phyloP scores from a whole-genome alignment of 2,329 filamentous ascomycete species.

The Zymoseptoria ardabiliae region DNA sequence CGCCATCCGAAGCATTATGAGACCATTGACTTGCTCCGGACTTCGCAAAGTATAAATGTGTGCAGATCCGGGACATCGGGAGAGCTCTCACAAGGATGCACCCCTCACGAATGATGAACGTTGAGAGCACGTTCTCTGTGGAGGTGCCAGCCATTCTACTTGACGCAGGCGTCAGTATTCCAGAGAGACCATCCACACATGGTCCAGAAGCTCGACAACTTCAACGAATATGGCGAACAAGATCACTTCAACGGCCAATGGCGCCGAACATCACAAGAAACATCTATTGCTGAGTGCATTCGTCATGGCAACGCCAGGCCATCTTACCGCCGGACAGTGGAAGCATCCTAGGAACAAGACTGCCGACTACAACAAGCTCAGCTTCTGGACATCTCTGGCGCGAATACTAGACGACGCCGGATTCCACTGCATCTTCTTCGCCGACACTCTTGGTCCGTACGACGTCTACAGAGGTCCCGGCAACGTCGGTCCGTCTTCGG shows the following conservation, averaged over 20 bases:
- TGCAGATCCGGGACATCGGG: neutral
- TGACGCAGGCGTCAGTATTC: too few species aligned
- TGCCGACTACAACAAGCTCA: conserved; percentile 50
- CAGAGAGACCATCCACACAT: too few species aligned
- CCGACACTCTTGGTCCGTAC: conserved; percentile 57
- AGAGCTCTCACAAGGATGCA: neutral
- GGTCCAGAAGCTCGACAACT: too few species aligned
- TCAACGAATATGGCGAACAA: too few species aligned
- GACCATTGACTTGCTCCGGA: neutral
- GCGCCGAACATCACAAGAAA: conserved; percentile 22
- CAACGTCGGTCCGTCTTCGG: conserved; percentile 57
- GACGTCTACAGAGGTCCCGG: conserved; percentile 58
- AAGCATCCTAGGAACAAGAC: conserved; percentile 57
- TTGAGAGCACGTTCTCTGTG: neutral
- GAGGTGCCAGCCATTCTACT: too few species aligned
- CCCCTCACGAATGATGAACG: neutral
- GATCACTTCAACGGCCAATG: neutral
- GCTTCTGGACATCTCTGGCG: conserved; percentile 54
- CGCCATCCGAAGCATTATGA: neutral
- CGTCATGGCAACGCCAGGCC: conserved; percentile 44
- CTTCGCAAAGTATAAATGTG: neutral
- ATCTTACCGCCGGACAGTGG: conserved; percentile 51
- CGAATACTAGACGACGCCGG: conserved; percentile 53
- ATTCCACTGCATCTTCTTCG: conserved; percentile 59
- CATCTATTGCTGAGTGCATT: conserved; percentile 25